Conservation (phyloP, 108 stramenopile species). For the Epithemia pelagica region DNA sequence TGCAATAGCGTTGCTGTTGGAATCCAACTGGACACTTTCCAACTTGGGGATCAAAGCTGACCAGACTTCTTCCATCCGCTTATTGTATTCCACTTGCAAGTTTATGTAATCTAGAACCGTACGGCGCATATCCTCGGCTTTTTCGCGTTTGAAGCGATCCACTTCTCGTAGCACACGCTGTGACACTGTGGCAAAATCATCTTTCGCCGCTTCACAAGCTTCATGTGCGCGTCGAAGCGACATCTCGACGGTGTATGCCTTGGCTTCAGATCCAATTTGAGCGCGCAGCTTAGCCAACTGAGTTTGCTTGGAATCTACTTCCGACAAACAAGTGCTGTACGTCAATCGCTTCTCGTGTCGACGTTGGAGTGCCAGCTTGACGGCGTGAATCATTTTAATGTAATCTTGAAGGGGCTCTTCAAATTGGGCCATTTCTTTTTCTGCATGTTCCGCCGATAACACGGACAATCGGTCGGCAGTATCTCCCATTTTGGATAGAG, state of each 20-base stretch:
- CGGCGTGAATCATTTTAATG: conserved; percentile 88
- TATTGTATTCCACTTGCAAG: conserved; percentile 91
- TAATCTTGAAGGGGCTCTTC: conserved; percentile 95
- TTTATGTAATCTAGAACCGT: conserved; percentile 89
- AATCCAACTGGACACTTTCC: conserved; percentile 60
- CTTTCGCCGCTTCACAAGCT: conserved; percentile 60
- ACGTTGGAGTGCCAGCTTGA: conserved; percentile 84
- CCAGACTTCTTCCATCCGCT: conserved; percentile 91
- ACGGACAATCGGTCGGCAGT: conserved; percentile 78
- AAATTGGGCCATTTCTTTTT: conserved; percentile 77
- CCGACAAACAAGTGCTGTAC: conserved; percentile 66
- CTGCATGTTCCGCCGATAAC: conserved; percentile 76
- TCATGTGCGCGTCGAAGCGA: conserved; percentile 70
- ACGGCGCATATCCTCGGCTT: conserved; percentile 90
- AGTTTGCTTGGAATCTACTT: conserved; percentile 61
- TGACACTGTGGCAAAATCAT: conserved; percentile 80
- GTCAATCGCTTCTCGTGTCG: conserved; percentile 86
- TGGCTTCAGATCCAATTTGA: conserved; percentile 77
- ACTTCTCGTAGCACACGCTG: conserved; percentile 92
- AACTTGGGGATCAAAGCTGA: conserved; percentile 79
- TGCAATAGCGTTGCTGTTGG: conserved; percentile 9
- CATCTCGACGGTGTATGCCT: conserved; percentile 81
- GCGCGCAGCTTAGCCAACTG: conserved; percentile 53
- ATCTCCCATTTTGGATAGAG: conserved; percentile 77
- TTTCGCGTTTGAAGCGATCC: conserved; percentile 93